Percentiles rank a stretch among this genome's conserved stretches.
These are phyloP conservation scores for Penicillium griseofulvum DNA, from an alignment of 2,329 filamentous ascomycete genomes.

Conservation along the genomic window DNA sequence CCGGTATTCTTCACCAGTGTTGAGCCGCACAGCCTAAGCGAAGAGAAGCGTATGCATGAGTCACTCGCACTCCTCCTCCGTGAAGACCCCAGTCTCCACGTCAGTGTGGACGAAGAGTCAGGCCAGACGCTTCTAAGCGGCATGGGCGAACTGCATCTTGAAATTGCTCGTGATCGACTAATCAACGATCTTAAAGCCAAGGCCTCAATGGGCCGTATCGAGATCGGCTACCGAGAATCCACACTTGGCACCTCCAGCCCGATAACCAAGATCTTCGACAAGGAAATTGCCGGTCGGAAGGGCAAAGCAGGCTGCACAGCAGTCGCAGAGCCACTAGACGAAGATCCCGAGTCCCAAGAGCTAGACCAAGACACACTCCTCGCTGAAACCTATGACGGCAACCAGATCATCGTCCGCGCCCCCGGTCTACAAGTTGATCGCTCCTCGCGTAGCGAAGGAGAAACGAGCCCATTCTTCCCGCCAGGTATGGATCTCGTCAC, in stretches of 20 bases:
- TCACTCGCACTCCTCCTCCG: conserved; percentile 75
- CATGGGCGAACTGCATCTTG: conserved; percentile 94
- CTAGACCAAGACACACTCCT: conserved; percentile 33
- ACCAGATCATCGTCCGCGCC: conserved; percentile 61
- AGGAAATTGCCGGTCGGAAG: conserved; percentile 73
- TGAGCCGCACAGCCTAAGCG: conserved; percentile 72
- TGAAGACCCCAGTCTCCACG: conserved; percentile 88
- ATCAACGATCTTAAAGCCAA: conserved; percentile 86
- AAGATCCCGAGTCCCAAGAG: conserved; percentile 20
- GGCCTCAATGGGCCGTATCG: conserved; percentile 81
- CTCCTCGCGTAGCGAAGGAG: conserved; percentile 39
- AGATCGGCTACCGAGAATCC: conserved; percentile 92
- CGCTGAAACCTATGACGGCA: conserved; percentile 62
- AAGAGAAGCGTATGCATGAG: conserved; percentile 75
- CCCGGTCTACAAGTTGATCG: conserved; percentile 47
- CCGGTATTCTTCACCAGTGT: conserved; percentile 97
- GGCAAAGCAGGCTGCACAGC: conserved; percentile 76
- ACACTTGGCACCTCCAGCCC: conserved; percentile 58
- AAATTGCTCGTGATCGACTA: conserved; percentile 85
- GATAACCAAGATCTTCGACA: conserved; percentile 68
- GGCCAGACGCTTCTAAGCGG: conserved; percentile 91
- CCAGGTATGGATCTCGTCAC: conserved; percentile 51
- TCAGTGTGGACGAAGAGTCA: conserved; percentile 80
- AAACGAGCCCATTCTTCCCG: conserved; percentile 51
- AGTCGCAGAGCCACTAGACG: conserved; percentile 59